A percentile compares a stretch with the other conserved stretches of the same genome.
Evolutionary conservation across 345 rosid species (phyloP).

Genomic region (Arabidopsis arenosa): DNA sequence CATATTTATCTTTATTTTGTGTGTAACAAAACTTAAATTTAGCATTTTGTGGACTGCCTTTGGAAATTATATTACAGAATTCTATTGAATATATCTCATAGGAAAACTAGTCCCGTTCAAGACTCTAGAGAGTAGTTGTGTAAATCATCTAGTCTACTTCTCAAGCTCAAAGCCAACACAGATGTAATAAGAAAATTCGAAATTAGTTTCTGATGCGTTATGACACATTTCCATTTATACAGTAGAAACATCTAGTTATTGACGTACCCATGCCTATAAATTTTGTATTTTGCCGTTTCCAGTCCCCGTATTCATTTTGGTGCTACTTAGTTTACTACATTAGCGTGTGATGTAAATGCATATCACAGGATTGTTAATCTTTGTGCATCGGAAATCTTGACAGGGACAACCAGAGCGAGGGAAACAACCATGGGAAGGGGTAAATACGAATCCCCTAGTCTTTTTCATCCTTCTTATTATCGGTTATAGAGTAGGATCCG

Average conservation of each 20-base stretch:
- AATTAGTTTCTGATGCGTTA: background rate
- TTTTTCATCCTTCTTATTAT: background rate
- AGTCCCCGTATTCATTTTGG: too few relatives aligned
- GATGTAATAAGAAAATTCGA: background rate
- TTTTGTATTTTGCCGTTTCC: too few relatives aligned
- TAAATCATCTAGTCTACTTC: background rate
- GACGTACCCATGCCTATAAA: too few relatives aligned
- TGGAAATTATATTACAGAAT: background rate
- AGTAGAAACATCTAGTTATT: background rate
- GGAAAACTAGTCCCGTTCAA: background rate
- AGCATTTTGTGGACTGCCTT: background rate
- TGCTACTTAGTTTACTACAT: background rate
- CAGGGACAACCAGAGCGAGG: slow-evolving; percentile 59
- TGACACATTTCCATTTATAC: background rate
- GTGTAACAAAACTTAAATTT: background rate
- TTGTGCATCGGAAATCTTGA: slow-evolving; percentile 2
- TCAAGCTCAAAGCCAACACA: background rate
- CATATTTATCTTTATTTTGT: background rate
- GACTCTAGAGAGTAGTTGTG: background rate
- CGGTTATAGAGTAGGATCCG: background rate
- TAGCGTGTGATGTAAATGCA: background rate
- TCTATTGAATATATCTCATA: background rate
- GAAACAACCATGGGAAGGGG: slow-evolving; percentile 73
- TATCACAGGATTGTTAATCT: background rate
- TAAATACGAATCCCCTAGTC: slow-evolving; percentile 18